These are phyloP conservation scores for Artemisia argyi DNA, from an alignment of 129 eudicot genomes.

Conservation along the genomic window DNA sequence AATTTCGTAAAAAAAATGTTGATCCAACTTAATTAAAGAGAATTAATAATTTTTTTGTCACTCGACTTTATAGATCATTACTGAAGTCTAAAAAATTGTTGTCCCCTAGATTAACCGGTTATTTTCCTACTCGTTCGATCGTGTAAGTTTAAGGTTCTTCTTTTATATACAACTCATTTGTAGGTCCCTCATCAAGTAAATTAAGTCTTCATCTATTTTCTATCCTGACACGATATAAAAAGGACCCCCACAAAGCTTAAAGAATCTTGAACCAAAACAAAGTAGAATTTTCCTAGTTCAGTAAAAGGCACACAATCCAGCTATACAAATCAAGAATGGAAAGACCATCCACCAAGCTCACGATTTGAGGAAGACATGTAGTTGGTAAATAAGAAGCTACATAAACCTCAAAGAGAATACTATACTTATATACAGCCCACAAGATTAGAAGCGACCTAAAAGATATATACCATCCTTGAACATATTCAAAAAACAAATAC, in stretches of 20 bases:
- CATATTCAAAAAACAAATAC: conserved; percentile 19
- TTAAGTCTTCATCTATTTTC: conserved; percentile 1
- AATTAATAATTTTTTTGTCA: neutral
- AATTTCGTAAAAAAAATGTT: neutral
- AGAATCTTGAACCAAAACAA: neutral
- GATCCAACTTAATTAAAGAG: neutral
- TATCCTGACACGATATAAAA: neutral
- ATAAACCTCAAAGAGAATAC: conserved; percentile 19
- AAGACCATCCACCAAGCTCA: neutral
- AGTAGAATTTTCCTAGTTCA: conserved; percentile 1
- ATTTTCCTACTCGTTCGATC: neutral
- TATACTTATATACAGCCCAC: conserved; percentile 20
- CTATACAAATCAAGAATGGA: neutral
- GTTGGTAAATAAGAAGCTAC: conserved; percentile 21
- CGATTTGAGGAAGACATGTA: neutral
- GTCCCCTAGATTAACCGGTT: neutral
- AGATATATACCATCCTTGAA: conserved; percentile 30
- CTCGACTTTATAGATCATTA: neutral
- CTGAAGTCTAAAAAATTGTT: neutral
- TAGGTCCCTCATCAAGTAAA: neutral
- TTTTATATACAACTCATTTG: neutral
- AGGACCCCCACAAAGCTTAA: conserved; percentile 9
- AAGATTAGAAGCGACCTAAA: conserved; percentile 30
- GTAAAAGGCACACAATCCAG: conserved; percentile 2
- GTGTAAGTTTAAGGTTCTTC: neutral